Percentiles rank a stretch among this genome's conserved stretches.
These are phyloP conservation scores for Termitomyces sp. DNA, from an alignment of 768 basidiomycete species.

Conservation along the genomic window DNA sequence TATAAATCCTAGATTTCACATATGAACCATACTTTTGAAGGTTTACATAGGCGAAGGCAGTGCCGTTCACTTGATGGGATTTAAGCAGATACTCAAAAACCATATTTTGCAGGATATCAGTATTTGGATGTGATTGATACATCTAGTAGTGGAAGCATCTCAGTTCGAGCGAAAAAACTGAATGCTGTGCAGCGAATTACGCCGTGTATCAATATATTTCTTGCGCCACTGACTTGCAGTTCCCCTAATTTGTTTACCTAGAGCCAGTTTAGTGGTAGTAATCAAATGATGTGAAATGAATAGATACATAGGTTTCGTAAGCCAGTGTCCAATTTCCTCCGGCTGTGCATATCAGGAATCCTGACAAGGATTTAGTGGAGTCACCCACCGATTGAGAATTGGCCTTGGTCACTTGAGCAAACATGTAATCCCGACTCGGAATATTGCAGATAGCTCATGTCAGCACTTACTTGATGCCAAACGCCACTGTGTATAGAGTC, in stretches of 20 bases:
- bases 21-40: constrained; percentile 14
- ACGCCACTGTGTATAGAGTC: constrained; percentile 24
- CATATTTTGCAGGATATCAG: constrained; percentile 19
- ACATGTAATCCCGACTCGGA: background rate
- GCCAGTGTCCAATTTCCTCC: constrained; percentile 1
- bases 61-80: constrained; percentile 20
- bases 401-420: background rate
- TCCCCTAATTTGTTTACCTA: constrained; percentile 21
- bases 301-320: background rate
- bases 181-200: constrained; percentile 5
- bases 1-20: background rate
- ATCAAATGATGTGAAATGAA: background rate
- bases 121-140: constrained; percentile 24
- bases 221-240: constrained; percentile 23
- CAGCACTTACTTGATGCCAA: constrained; percentile 25
- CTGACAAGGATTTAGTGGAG: background rate
- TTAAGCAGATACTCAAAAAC: constrained; percentile 21
- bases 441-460: background rate
- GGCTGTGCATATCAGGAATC: background rate
- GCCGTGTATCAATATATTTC: constrained; percentile 25
- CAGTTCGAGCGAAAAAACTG: background rate
- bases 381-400: background rate
- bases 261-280: background rate
- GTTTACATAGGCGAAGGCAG: constrained; percentile 24
- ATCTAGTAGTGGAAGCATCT: constrained; percentile 14